These are phyloP conservation scores for Suillus tomentosus DNA, from an alignment of 768 basidiomycete genomes.

Conservation along the genomic window DNA sequence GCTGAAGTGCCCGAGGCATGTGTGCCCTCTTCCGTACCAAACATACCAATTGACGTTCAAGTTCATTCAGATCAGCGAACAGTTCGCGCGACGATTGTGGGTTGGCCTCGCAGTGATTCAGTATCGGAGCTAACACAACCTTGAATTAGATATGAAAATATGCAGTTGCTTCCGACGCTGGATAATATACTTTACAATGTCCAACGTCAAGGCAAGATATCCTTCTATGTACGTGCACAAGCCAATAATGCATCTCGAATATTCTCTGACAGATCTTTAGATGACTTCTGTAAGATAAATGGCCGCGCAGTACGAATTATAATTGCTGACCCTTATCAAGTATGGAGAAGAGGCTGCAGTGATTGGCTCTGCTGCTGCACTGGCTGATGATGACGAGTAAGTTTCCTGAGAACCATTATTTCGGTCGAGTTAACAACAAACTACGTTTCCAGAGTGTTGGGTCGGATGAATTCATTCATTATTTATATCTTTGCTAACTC, in stretches of 20 bases:
- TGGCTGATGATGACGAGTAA: constrained; percentile 84
- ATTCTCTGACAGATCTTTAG: constrained; percentile 36
- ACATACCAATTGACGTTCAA: constrained; percentile 12
- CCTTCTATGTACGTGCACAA: constrained; percentile 70
- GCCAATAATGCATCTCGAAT: constrained; percentile 6
- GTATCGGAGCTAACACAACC: not conserved
- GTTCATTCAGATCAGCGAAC: constrained; percentile 62
- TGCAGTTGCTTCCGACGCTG: constrained; percentile 78
- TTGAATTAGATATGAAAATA: constrained; percentile 64
- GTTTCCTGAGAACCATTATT: constrained; percentile 26
- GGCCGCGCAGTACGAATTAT: not conserved
- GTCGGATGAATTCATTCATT: constrained; percentile 34
- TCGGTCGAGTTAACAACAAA: constrained; percentile 14
- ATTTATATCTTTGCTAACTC: constrained; percentile 5
- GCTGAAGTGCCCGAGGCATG: constrained; percentile 76
- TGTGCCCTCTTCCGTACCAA: constrained; percentile 12
- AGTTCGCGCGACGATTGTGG: constrained; percentile 64
- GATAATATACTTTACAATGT: constrained; percentile 91
- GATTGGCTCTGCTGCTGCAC: constrained; percentile 85
- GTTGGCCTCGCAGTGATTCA: constrained; percentile 19
- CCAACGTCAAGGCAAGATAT: constrained; percentile 92
- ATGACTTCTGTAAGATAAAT: constrained; percentile 73
- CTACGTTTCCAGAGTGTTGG: constrained; percentile 60
- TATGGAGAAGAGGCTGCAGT: constrained; percentile 91
- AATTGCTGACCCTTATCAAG: constrained; percentile 38